Conservation (phyloP, 768 basidiomycete genomes). For the Termitomyces sp. region DNA sequence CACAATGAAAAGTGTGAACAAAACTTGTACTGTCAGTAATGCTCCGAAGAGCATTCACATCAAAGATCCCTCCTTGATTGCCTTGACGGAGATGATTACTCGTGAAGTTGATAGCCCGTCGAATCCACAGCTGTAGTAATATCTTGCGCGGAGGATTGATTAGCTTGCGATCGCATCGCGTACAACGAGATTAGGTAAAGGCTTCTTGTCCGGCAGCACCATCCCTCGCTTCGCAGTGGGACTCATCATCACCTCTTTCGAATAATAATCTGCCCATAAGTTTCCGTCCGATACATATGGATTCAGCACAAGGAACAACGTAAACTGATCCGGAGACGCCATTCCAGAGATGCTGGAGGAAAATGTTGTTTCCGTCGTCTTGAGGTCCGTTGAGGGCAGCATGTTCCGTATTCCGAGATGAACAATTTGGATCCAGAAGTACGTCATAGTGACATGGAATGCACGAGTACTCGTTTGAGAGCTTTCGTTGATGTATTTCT, state of each 20-base stretch:
- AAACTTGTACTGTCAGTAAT: not conserved
- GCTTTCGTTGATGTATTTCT: conserved; percentile 31
- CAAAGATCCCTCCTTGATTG: not conserved
- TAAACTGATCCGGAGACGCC: conserved; percentile 24
- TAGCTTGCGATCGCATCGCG: conserved; percentile 25
- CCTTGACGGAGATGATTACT: too few species aligned
- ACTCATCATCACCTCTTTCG: conserved; percentile 39
- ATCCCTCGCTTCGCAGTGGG: conserved; percentile 31
- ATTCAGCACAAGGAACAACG: conserved; percentile 32
- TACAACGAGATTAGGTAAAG: conserved; percentile 33
- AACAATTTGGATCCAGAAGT: conserved; percentile 46
- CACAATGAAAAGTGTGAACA: not conserved
- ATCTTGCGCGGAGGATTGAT: not conserved
- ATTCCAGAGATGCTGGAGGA: conserved; percentile 2
- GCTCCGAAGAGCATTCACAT: not conserved
- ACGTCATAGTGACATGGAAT: conserved; percentile 44
- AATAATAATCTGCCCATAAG: conserved; percentile 40
- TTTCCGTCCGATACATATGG: conserved; percentile 36
- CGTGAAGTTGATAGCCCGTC: not conserved
- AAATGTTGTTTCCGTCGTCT: not conserved
- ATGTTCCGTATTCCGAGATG: conserved; percentile 39
- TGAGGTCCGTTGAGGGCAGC: conserved; percentile 11
- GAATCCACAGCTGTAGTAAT: not conserved
- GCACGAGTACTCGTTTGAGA: conserved; percentile 28
- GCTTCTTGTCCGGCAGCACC: conserved; percentile 41